Evolutionary conservation across 108 stramenopile genomes (phyloP).

Genomic region (Parietichytrium sp.): DNA sequence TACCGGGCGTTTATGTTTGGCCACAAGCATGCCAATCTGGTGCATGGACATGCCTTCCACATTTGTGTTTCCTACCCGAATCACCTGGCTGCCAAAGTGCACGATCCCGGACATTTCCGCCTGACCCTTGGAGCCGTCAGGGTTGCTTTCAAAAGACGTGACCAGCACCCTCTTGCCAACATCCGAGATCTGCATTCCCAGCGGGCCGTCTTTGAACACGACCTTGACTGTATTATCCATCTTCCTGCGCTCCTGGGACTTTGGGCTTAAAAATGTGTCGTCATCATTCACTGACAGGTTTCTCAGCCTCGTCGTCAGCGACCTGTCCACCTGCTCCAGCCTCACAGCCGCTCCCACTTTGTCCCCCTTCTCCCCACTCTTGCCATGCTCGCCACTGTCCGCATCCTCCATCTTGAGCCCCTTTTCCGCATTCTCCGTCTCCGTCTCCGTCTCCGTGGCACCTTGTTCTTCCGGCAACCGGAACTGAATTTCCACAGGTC

Average conservation of each 20-base stretch:
- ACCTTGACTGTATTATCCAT: background rate
- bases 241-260: too few relatives aligned
- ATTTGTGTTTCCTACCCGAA: background rate
- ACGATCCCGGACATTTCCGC: constrained; percentile 34
- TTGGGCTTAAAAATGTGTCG: too few relatives aligned
- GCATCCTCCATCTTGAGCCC: too few relatives aligned
- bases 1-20: constrained; percentile 27
- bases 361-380: too few relatives aligned
- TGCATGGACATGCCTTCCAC: constrained; percentile 30
- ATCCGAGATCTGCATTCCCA: constrained; percentile 27
- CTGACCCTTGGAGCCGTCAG: constrained; percentile 1
- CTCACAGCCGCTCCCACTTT: too few relatives aligned
- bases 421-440: too few relatives aligned
- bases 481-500: constrained; percentile 4
- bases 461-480: too few relatives aligned
- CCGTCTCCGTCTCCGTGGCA: too few relatives aligned
- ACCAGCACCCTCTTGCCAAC: constrained; percentile 31
- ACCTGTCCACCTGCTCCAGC: background rate
- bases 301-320: constrained; percentile 3
- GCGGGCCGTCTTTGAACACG: background rate
- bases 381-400: too few relatives aligned
- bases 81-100: constrained; percentile 19
- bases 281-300: background rate
- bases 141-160: background rate
- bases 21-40: constrained; percentile 21